Base-by-base conservation (phyloP, 441 rosid genomes). In the Populus hybrid region DNA sequence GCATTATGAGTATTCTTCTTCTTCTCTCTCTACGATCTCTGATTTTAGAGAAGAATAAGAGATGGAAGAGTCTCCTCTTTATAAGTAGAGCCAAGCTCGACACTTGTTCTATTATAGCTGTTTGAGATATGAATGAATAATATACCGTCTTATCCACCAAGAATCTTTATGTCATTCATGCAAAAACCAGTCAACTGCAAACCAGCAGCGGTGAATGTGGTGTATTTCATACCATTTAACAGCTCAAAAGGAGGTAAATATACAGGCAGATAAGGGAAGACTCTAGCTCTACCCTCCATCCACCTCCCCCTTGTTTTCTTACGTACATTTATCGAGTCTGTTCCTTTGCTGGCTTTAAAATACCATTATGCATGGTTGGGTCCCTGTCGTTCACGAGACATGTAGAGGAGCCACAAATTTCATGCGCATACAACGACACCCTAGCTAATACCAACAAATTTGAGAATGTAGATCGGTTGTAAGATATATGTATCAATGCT, bases 151-250 rank as follows among this genome's bases (percentile, higher is more conserved):
- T 8, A 59, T 3, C 66, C 21, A 21, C 5, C 65, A 21, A 61
- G 2, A 21, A 57, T 68, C 69, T 80, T 86, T 42, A 83, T 75
- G 70, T 69, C 23, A 67, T 57, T 86, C 87, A 84, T 79, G 83
- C 68, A 79, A 67, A 88, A 84, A 70, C 83, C 79, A 83, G 84
- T 76, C 70, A 84, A 82, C 87, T 81, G 81, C 71, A 82, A 84
- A 78, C 67, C 14, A 73, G 70, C 20, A 74, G 86, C 76, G 78
- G 82, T 86, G 83, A 82, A 78, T 84, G 81, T 10, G 73, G 77
- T 38, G 72, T 66, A 57, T 32, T 63, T 82, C 69, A 76, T 36
- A 75, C 7, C 67, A 66, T 74, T 40, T 74, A 81, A 78, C 84
- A 75, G 77, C 79, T 81, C 74, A 76, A 82, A 73, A 75, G 75